Conservation (phyloP, 768 basidiomycete genomes). For the Nidula microcarpa region DNA sequence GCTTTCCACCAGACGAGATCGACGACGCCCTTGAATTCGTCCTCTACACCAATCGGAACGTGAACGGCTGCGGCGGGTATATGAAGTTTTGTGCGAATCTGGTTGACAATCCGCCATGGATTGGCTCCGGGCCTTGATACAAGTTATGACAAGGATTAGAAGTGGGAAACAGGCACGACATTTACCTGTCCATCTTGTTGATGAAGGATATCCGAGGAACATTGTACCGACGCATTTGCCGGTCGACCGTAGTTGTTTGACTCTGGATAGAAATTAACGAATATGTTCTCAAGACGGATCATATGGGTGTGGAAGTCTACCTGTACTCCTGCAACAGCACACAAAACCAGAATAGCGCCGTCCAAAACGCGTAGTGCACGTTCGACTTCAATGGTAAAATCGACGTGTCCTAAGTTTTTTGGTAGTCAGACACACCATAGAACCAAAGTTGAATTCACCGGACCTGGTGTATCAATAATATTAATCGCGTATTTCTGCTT, state of each 20-base stretch:
- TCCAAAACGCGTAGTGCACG: constrained; percentile 94
- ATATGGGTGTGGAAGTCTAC: constrained; percentile 25
- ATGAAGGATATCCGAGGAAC: constrained; percentile 96
- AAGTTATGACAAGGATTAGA: neutral
- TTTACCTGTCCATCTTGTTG: constrained; percentile 96
- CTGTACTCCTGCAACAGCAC: constrained; percentile 96
- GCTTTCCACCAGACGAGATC: constrained; percentile 95
- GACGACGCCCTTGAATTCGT: constrained; percentile 85
- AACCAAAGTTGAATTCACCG: neutral
- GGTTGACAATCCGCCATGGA: constrained; percentile 91
- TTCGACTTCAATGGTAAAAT: constrained; percentile 99
- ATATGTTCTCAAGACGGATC: neutral
- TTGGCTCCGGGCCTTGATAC: constrained; percentile 89
- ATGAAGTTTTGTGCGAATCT: constrained; percentile 87
- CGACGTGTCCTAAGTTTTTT: constrained; percentile 85
- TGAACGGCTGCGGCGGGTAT: constrained; percentile 95
- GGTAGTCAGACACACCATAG: neutral
- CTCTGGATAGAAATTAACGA: constrained; percentile 43
- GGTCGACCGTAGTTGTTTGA: constrained; percentile 98
- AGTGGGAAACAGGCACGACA: neutral
- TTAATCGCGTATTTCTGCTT: constrained; percentile 90
- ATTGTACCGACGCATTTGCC: constrained; percentile 97
- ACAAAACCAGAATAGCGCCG: constrained; percentile 93
- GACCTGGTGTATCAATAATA: constrained; percentile 98
- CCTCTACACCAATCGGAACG: constrained; percentile 90